Evolutionary conservation across 805 yeast species (phyloP), one percentile per base, ranked within the genome.

Genomic region (Pichia manshurica): DNA sequence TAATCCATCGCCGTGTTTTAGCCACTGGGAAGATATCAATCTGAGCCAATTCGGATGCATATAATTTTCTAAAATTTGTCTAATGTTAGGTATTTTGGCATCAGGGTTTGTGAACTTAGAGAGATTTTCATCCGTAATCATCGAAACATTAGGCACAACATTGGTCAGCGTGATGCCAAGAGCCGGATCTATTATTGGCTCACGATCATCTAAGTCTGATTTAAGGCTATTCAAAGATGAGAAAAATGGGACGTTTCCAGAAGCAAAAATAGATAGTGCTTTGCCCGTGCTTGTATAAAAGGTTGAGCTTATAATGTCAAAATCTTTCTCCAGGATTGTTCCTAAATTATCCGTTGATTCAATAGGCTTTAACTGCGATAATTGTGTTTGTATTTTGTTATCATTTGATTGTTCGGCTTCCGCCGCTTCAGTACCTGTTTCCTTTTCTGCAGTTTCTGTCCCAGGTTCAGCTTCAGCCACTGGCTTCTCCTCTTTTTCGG

Each of bases 161-260:
- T 81, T 81, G 29, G 89, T 71, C n/a, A 81, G 61, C 41, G 74
- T 72, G 58, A 86, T 82, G 13, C 82, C 82, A 17, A 51, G 41
- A 4, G 39, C 43, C 28, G 81, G 82, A 9, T 87, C 87, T 4
- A 85, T 73, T 2, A 74, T 67, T 2, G 85, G 78, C 43, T 79
- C 81, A 52, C 96, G 78, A 39, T 82, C 78, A 61, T 93, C 98
- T 45, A 89, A 66, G 19, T 75, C 69, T 0, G 97, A 87, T 57
- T 79, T 84, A 25, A 77, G 74, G 31, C 78, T 73, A 44, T 60
- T 61, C 33, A 83, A 66, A 0, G 96, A 83, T 5, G 96, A 76
- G 61, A 93, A 91, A 43, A 93, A 70, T 13, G 96, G 95, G 25
- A 78, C 73, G 36, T 82, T 88, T 37, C 77, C 76, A 17, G 77